Evolutionary conservation across 345 rosid genomes (phyloP).

Genomic region (Geranium rotundifolium): DNA sequence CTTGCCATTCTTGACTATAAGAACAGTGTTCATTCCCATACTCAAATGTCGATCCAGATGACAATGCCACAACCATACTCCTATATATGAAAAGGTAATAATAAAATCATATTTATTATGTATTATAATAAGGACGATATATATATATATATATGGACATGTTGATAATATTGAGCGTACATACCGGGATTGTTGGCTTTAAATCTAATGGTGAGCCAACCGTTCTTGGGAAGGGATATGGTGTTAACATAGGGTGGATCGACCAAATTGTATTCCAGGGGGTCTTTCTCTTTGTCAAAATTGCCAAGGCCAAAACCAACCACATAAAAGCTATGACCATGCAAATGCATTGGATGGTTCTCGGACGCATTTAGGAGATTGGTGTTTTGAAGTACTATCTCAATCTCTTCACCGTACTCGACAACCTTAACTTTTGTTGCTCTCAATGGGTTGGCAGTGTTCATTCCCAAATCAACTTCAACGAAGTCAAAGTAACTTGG

Average conservation of each 20-base stretch:
- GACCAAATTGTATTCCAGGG: conserved; percentile 12
- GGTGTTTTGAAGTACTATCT: conserved; percentile 19
- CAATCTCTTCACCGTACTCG: conserved; percentile 9
- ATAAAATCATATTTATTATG: too few relatives aligned
- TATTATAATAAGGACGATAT: too few relatives aligned
- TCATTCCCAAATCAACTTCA: neutral
- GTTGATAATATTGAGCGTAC: too few relatives aligned
- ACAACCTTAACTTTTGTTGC: conserved; percentile 18
- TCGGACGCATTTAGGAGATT: conserved; percentile 6
- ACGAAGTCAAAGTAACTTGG: conserved; percentile 4
- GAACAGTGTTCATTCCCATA: conserved; percentile 21
- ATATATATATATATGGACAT: too few relatives aligned
- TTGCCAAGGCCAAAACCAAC: conserved; percentile 11
- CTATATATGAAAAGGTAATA: neutral
- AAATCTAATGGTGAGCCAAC: conserved; percentile 19
- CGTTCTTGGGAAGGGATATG: conserved; percentile 10
- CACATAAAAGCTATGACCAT: conserved; percentile 18
- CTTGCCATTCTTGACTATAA: conserved; percentile 19
- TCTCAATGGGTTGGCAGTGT: neutral
- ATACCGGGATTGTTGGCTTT: conserved; percentile 16
- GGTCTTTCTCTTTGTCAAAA: conserved; percentile 13
- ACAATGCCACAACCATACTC: conserved; percentile 18
- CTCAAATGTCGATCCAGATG: conserved; percentile 18
- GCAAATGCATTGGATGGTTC: conserved; percentile 18
- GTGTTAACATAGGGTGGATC: conserved; percentile 18